Base-by-base conservation (phyloP, 495 filamentous ascomycete species). In the Hypoxylon crocopeplum region DNA sequence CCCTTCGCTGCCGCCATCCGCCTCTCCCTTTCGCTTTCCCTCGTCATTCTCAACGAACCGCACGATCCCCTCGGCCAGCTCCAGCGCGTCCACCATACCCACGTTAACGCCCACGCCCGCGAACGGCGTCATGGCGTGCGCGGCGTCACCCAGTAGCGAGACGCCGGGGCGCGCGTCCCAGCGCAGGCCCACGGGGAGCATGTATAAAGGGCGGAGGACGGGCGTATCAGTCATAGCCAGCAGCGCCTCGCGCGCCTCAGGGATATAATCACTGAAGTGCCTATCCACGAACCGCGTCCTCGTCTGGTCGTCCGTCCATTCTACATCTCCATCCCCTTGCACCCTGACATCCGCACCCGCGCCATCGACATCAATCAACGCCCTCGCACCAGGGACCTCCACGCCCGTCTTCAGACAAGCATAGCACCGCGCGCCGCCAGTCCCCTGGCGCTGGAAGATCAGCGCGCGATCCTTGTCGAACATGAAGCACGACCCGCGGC, bases 71-170 rank as follows among this genome's bases (percentile, higher is more conserved):
- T 60, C 48, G 21, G 59, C 67, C 24, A 86, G 69, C 40, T 85
- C 62, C 70, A 84, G 55, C 1, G 84, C 77, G 56, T 87, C 84
- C 53, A 70, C 66, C 75, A 88, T 76, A 0, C 81, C 84, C 2
- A 80, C 57, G 48, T 88, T 86, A 13, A 86, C 82, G 1, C 85
- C 85, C 7, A 81, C 81, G 5, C 85, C 85, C 0, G 79, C 81
- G 59, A 82, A 85, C 0, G 84, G 84, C 2, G 78, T 80, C 83
- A 85, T 85, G 5, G 86, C 54, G 60, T 88, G 83, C 4, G 85
- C 85, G 3, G 85, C 82, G 68, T 87, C 85, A 3, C 85, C 85
- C 19, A 86, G 66, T 1, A 87, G 63, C 2, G 84, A 83, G 6
- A 81, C 69, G 7, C 78, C 75, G 0, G 69, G 49, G 0, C 64